These are phyloP conservation scores for Lasiosphaeria miniovina DNA, from an alignment of 495 filamentous ascomycete genomes.

Conservation along the genomic window DNA sequence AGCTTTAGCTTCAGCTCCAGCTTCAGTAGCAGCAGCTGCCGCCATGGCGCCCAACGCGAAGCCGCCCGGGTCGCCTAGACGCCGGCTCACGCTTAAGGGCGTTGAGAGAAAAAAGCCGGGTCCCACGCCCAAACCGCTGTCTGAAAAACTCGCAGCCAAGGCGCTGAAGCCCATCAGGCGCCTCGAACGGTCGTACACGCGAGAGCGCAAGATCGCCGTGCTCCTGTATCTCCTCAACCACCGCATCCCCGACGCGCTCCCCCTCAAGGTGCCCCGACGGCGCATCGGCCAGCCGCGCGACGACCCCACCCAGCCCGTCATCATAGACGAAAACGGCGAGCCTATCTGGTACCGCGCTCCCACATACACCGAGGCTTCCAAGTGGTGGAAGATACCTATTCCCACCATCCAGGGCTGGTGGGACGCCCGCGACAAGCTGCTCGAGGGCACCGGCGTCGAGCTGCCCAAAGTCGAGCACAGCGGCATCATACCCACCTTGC, in stretches of 20 bases:
- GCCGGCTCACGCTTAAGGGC: constrained; percentile 16
- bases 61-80: constrained; percentile 3
- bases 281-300: constrained; percentile 25
- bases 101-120: constrained; percentile 16
- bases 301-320: constrained; percentile 7
- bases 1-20: neutral
- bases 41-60: constrained; percentile 1
- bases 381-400: constrained; percentile 25
- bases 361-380: constrained; percentile 25
- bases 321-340: constrained; percentile 12
- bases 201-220: constrained; percentile 31
- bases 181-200: constrained; percentile 23
- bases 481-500: too few species aligned
- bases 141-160: constrained; percentile 17
- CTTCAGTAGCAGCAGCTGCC: neutral
- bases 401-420: constrained; percentile 31
- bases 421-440: constrained; percentile 27
- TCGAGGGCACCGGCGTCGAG: constrained; percentile 26
- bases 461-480: constrained; percentile 9
- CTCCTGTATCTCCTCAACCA: constrained; percentile 28
- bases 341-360: constrained; percentile 24
- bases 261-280: constrained; percentile 14
- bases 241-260: constrained; percentile 17
- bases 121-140: constrained; percentile 21
- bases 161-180: constrained; percentile 22